Evolutionary conservation across 2,329 filamentous ascomycete genomes (phyloP), one percentile per base, ranked within the genome.

Genomic region (Scleromitrula shiraiana): DNA sequence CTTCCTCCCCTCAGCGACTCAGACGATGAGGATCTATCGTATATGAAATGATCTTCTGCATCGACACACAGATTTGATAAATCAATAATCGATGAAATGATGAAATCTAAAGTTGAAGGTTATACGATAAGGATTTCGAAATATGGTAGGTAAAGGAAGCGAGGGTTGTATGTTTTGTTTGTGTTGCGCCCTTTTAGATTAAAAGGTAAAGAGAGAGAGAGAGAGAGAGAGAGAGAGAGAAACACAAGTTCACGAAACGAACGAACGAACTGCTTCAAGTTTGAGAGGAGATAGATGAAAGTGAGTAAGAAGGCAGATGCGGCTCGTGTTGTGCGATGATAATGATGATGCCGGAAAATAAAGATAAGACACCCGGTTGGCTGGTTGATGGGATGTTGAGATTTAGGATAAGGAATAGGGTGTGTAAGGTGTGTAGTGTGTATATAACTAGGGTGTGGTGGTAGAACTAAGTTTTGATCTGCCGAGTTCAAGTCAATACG

Each of bases 21-120:
- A 65, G 53, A 51, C 66, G 64, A 46, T 63, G 26, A 29, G 12
- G 62, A 48, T 63, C 63, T 24, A 64, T 56, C 44, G 40, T 63
- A 38, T 61, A 52, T 38, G 62, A 62, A 41, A 64, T 55, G 50
- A 59, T 50, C 60, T 65, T 64, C 57, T 59, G 62, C 64, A 67
- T 68, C 61, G 61, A 62, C 56, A 61, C 59, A 52, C 37, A 15
- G 44, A 4, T 27, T 23, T 29, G 42, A 12, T 36, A 7, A 26
- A n/a, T n/a, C n/a, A n/a, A n/a, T n/a, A n/a, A n/a, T n/a, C n/a
- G n/a, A n/a, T n/a, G n/a, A 32, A 19, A 4, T 29, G 23, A 32
- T 49, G 15, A 39, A 44, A 40, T 20, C 30, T 23, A 41, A 46
- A 43, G 43, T 30, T 38, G 32, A 42, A 42, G 30, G 36, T 41